Evolutionary conservation across 2,329 filamentous ascomycete species (phyloP), one percentile per base, ranked within the genome.

Genomic region (Cladosporium velox): DNA sequence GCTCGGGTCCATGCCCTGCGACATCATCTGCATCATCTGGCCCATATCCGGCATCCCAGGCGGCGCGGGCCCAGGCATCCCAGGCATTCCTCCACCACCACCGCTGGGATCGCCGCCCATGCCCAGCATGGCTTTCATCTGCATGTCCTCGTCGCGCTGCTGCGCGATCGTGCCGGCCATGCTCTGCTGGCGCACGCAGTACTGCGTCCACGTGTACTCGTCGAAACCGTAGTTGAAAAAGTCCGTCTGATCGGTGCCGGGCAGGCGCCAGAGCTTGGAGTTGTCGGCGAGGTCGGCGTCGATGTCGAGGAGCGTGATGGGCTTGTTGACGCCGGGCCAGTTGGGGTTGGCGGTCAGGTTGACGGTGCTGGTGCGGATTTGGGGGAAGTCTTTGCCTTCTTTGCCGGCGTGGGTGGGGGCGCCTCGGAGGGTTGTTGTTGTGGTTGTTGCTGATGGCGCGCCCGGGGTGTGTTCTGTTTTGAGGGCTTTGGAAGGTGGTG

Each of bases 171-270:
- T 91, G 70, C 87, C 87, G 21, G 91, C 87, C 73, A 97, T 84
- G 28, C 83, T 84, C 70, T 95, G 89, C 77, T 98, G 95, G 75
- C 96, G 96, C 67, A 92, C 84, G 35, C 93, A 93, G 77, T 99
- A 99, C 64, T 93, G 87, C 6, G 93, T 91, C 95, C 95, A 99
- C 0, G 93, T 97, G 79, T 97, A 98, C 79, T 98, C 94, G 80
- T 98, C 94, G 76, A 98, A 98, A 66, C 94, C 94, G 79, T 98
- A 98, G 82, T 98, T 98, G 86, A 98, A 98, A 81, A 96, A 98
- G 77, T 99, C 95, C 67, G 91, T 95, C 64, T 97, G 88, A 74
- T 99, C 95, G 12, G 94, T 93, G 57, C 95, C 95, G 0, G 95
- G 95, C 70, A 93, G 90, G 54, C 95, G 89, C 95, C 95, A 99